Conservation (phyloP, 2,329 filamentous ascomycete genomes). For the Colletotrichum endophyticum region DNA sequence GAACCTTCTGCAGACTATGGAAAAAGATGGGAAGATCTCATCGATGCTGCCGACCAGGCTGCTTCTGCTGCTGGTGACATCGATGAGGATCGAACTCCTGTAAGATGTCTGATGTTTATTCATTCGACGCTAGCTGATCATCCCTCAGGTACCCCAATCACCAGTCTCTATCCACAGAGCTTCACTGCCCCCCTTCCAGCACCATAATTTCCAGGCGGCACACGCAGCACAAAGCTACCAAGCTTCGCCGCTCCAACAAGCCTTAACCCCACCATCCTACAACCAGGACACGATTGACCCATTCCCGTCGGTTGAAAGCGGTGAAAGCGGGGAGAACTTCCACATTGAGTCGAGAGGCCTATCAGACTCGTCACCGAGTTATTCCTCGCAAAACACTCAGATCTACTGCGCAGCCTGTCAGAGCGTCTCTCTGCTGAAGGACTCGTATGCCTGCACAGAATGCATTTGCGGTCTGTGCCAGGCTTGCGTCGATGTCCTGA, state of each 20-base stretch:
- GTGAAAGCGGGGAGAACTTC: constrained; percentile 74
- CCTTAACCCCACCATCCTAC: constrained; percentile 82
- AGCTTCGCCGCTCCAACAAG: constrained; percentile 88
- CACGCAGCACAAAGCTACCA: constrained; percentile 68
- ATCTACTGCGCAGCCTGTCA: constrained; percentile 94
- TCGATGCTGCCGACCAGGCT: constrained; percentile 76
- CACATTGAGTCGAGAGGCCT: constrained; percentile 71
- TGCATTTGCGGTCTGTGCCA: constrained; percentile 94
- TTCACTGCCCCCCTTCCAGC: constrained; percentile 64
- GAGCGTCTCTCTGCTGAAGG: constrained; percentile 75
- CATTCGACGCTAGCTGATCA: not conserved
- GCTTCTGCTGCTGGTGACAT: constrained; percentile 91
- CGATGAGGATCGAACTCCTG: constrained; percentile 88
- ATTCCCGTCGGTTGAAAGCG: constrained; percentile 87
- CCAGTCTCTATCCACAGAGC: constrained; percentile 67
- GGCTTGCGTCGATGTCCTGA: constrained; percentile 82
- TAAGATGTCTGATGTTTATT: constrained; percentile 48
- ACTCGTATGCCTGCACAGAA: constrained; percentile 93
- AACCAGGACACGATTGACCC: constrained; percentile 73
- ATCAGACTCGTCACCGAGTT: constrained; percentile 74
- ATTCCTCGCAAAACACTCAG: constrained; percentile 77
- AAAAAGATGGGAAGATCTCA: constrained; percentile 95
- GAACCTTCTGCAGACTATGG: constrained; percentile 84
- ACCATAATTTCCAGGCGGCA: constrained; percentile 61
- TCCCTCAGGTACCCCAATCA: constrained; percentile 63